These are phyloP conservation scores for Tremella fuciformis DNA, from an alignment of 768 basidiomycete species.

Conservation along the genomic window DNA sequence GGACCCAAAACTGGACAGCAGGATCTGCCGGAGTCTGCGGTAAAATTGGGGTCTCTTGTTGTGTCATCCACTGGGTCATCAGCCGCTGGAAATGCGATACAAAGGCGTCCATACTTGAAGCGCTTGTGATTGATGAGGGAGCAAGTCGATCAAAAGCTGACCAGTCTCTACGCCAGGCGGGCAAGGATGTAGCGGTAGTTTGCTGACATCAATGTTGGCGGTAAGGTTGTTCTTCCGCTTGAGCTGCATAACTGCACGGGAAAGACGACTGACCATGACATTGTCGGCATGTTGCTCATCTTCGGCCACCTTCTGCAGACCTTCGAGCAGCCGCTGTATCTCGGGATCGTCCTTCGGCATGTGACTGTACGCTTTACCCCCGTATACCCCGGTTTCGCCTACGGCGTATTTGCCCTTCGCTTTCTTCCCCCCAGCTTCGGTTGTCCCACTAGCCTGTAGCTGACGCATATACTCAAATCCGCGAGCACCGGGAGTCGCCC, in stretches of 20 bases:
- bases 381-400: constrained; percentile 6
- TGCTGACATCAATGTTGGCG: constrained; percentile 61
- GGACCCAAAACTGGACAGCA: constrained; percentile 85
- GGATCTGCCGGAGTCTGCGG: constrained; percentile 66
- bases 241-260: constrained; percentile 41
- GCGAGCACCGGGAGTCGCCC: constrained; percentile 79
- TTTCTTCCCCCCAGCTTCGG: constrained; percentile 1
- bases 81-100: background rate
- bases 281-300: constrained; percentile 64
- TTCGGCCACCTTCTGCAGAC: constrained; percentile 72
- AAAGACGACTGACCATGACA: constrained; percentile 36
- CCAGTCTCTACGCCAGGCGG: constrained; percentile 71
- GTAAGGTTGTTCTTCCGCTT: constrained; percentile 43
- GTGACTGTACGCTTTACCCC: constrained; percentile 11
- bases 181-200: constrained; percentile 66
- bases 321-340: constrained; percentile 63
- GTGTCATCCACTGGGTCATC: constrained; percentile 67
- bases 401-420: background rate
- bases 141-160: constrained; percentile 66
- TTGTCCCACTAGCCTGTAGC: constrained; percentile 65
- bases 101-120: constrained; percentile 26
- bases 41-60: constrained; percentile 71
- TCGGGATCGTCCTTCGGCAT: constrained; percentile 58
- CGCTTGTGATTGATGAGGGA: constrained; percentile 67
- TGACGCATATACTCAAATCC: too few relatives aligned